A percentile compares a stretch with the other conserved stretches of the same genome.
phyloP scores from a whole-genome alignment of 2,329 filamentous ascomycete genomes.

The Nemania diffusa region DNA sequence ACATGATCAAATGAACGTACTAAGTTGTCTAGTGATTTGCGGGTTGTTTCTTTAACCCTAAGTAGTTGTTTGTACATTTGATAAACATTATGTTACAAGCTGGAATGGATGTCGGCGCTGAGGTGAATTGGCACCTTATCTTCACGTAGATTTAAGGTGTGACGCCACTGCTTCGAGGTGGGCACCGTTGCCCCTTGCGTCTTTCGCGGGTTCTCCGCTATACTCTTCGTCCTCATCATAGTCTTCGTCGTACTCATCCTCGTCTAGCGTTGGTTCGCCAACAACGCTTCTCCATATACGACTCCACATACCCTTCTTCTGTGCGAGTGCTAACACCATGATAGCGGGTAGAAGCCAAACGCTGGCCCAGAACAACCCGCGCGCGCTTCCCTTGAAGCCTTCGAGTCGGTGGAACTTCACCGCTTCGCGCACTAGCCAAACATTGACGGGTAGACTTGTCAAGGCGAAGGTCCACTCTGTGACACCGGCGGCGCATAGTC shows the following conservation, averaged over 20 bases:
- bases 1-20: not conserved
- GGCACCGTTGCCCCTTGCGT: slow-evolving; percentile 14
- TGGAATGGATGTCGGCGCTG: not conserved
- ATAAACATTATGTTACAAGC: slow-evolving; percentile 34
- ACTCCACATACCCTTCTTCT: slow-evolving; percentile 93
- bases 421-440: slow-evolving; percentile 85
- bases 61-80: slow-evolving; percentile 27
- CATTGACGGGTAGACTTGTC: slow-evolving; percentile 83
- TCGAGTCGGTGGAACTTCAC: slow-evolving; percentile 82
- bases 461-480: slow-evolving; percentile 87
- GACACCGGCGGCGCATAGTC: slow-evolving; percentile 79
- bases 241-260: slow-evolving; percentile 65
- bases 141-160: slow-evolving; percentile 4
- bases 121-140: not conserved
- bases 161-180: not conserved
- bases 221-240: slow-evolving; percentile 63
- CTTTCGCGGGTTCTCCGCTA: slow-evolving; percentile 23
- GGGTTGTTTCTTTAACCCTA: not conserved
- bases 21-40: not conserved
- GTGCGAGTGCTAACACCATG: slow-evolving; percentile 87
- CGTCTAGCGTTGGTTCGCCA: slow-evolving; percentile 67
- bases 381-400: slow-evolving; percentile 81
- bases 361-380: slow-evolving; percentile 94
- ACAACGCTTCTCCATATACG: slow-evolving; percentile 78
- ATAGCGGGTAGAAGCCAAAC: slow-evolving; percentile 95